Conservation (phyloP, 441 rosid genomes). For the Populus hybrid region DNA sequence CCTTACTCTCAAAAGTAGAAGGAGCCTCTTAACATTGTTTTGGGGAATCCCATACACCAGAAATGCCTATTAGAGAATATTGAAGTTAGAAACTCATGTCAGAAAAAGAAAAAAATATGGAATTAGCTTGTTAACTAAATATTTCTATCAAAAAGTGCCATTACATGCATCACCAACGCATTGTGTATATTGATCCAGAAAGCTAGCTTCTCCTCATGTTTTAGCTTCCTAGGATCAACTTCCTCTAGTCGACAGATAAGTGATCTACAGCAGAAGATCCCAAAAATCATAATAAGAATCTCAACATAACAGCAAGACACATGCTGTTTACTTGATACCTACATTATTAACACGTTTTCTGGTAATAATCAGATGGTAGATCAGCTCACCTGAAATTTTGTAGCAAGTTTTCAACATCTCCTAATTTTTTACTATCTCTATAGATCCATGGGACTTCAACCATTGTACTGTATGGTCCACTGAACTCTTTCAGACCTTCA, state of each 20-base stretch:
- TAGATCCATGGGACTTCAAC: no score
- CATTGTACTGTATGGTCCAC: no score
- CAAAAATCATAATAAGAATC: constrained; percentile 4
- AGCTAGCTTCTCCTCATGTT: constrained; percentile 85
- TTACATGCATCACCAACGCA: constrained; percentile 95
- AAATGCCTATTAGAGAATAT: constrained; percentile 52
- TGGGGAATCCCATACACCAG: constrained; percentile 85
- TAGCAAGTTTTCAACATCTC: no score
- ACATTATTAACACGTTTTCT: no score
- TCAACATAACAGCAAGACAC: background rate
- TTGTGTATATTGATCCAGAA: constrained; percentile 97
- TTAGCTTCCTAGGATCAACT: constrained; percentile 68
- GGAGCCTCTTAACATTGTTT: constrained; percentile 72
- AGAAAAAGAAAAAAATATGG: background rate
- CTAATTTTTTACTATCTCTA: no score
- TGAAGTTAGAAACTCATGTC: constrained; percentile 9
- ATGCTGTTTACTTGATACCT: background rate
- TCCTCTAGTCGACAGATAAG: constrained; percentile 73
- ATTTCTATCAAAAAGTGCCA: constrained; percentile 8
- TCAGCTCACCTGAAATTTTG: no score
- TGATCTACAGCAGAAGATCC: constrained; percentile 43
- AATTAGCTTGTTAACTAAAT: background rate
- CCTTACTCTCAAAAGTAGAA: constrained; percentile 70
- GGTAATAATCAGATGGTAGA: no score
- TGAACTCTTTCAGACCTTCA: no score